A percentile compares a stretch with the other conserved stretches of the same genome.
Evolutionary conservation across 352 stramenopile genomes (phyloP).

Genomic region (Pythium oligandrum): DNA sequence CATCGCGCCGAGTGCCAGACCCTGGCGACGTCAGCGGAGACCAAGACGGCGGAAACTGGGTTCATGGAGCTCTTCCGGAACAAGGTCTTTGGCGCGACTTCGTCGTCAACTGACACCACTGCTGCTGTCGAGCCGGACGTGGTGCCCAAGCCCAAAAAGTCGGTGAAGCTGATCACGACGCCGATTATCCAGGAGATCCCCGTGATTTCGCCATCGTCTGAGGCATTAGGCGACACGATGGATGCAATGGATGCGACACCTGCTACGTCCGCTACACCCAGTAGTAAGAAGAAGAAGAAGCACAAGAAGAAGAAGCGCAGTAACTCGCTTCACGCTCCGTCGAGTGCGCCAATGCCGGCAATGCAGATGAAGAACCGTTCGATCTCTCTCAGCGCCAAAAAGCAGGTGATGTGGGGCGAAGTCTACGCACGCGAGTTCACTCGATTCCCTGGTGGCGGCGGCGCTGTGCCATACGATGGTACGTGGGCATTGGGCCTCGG

Average conservation of each 20-base stretch:
- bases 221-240: background rate
- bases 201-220: background rate
- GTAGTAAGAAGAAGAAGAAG: conserved; percentile 25
- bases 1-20: conserved; percentile 36
- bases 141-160: conserved; percentile 4
- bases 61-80: background rate
- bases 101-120: background rate
- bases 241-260: background rate
- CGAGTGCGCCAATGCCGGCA: conserved; percentile 19
- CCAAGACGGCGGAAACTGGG: background rate
- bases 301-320: conserved; percentile 78
- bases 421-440: conserved; percentile 70
- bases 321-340: conserved; percentile 54
- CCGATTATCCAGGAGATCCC: background rate
- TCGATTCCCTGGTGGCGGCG: conserved; percentile 71
- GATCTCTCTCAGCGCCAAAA: conserved; percentile 49
- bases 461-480: conserved; percentile 73
- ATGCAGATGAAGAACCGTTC: conserved; percentile 49
- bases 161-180: conserved; percentile 1
- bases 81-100: background rate
- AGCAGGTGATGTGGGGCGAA: conserved; percentile 75
- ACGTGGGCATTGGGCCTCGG: conserved; percentile 79
- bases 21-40: conserved; percentile 2
- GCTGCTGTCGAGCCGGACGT: background rate
- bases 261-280: conserved; percentile 3